Evolutionary conservation across 1,139 yeast genomes (phyloP).

Genomic region (Arxiozyma bovina): DNA sequence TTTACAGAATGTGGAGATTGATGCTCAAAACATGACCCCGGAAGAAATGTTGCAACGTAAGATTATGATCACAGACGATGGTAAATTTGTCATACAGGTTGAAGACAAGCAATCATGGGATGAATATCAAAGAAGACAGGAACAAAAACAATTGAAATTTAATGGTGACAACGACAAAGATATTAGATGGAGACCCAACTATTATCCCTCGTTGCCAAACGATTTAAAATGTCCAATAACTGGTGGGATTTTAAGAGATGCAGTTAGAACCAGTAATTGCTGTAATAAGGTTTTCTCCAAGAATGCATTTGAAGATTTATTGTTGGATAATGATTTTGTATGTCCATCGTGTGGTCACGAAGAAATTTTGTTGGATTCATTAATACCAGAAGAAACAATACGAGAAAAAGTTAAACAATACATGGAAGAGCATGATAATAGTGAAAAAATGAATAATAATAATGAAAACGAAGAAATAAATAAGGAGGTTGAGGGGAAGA

Average conservation of each 20-base stretch:
- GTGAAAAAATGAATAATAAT: neutral
- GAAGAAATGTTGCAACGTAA: constrained; percentile 62
- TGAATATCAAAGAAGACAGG: constrained; percentile 63
- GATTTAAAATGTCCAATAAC: constrained; percentile 51
- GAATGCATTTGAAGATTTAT: constrained; percentile 55
- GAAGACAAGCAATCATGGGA: constrained; percentile 95
- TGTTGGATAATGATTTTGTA: constrained; percentile 76
- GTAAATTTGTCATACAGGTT: constrained; percentile 87
- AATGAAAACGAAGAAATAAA: neutral
- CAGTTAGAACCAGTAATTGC: constrained; percentile 76
- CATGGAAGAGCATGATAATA: constrained; percentile 34
- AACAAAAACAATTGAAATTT: constrained; percentile 43
- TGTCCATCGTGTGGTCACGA: constrained; percentile 80
- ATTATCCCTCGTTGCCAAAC: constrained; percentile 32
- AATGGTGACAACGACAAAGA: constrained; percentile 37
- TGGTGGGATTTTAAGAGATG: constrained; percentile 53
- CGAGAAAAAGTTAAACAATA: constrained; percentile 47
- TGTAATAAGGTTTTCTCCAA: constrained; percentile 57
- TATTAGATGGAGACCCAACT: constrained; percentile 24
- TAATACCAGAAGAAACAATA: constrained; percentile 52
- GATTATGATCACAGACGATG: constrained; percentile 86
- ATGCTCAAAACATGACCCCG: constrained; percentile 48
- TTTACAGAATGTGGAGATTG: constrained; percentile 62
- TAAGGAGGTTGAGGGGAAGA: neutral
- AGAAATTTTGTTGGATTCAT: constrained; percentile 67